Evolutionary conservation across 2,329 filamentous ascomycete genomes (phyloP), one percentile per base, ranked within the genome.

Genomic region (Emericellopsis atlantica): DNA sequence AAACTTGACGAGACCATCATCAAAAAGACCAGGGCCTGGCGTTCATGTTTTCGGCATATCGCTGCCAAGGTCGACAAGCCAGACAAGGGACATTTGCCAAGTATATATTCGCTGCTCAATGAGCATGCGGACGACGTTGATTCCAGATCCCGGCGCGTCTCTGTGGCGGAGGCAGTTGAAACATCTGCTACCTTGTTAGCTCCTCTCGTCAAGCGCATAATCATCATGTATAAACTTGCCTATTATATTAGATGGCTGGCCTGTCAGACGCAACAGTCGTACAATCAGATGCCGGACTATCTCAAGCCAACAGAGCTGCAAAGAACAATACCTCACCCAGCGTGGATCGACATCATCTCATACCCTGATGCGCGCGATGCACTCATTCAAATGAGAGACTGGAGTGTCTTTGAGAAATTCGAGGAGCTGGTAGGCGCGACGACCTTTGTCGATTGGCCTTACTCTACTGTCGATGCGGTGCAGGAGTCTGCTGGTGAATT

Each of bases 271-370:
- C 45, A 49, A 39, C 43, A 48, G 31, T 51, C 41, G 34, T 53
- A 53, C 46, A 45, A 48, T 4, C 43, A 46, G 29, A 47, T 54
- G 12, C 51, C 51, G 4, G 45, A 35, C 1, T 52, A 46, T 34
- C 40, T 53, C 18, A 38, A 43, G 14, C 51, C 51, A 5, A 54
- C 49, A 1, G 43, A 47, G 9, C 45, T 53, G 7, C 52, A 54
- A 32, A 39, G 43, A 8, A 52, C 45, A 6, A 45, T 51, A 2
- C 48, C 51, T 1, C 51, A 54, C 36, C 51, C 52, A 1, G 44
- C 48, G 2, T 54, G 52, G 52, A 46, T 53, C 31, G 50, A 53
- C 37, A 42, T 47, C 5, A 45, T 54, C 11, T 43, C 47, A 2
- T 50, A 47, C 45, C 48, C 48, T 8, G 41, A 49, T 5, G 37